Percentiles rank a stretch among this genome's conserved stretches.
These are phyloP conservation scores for Scenedesmus sp. DNA, from an alignment of 163 green algal genomes.

Conservation along the genomic window DNA sequence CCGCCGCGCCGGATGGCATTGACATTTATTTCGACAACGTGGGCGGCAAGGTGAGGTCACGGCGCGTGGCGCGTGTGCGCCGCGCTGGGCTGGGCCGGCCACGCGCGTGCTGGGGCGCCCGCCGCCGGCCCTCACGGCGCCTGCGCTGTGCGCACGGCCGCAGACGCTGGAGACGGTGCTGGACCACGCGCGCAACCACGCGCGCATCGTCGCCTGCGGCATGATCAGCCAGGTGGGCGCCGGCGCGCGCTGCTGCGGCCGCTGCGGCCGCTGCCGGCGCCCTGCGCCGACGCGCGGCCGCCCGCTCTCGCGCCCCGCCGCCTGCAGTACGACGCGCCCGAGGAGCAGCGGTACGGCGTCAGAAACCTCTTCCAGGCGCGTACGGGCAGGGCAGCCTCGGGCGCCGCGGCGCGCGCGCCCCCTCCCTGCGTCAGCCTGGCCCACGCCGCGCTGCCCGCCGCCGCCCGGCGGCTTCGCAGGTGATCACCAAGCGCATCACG, in stretches of 20 bases:
- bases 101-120: too few relatives aligned
- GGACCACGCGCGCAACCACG: neutral
- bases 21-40: constrained; percentile 32
- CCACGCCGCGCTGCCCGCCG: too few relatives aligned
- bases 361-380: constrained; percentile 51
- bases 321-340: constrained; percentile 42
- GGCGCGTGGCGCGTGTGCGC: too few relatives aligned
- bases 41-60: too few relatives aligned
- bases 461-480: too few relatives aligned
- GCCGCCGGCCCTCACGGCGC: too few relatives aligned
- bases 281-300: too few relatives aligned
- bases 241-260: neutral
- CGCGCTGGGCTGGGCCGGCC: too few relatives aligned
- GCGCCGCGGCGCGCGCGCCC: too few relatives aligned
- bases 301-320: neutral
- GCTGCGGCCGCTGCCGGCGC: too few relatives aligned
- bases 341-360: constrained; percentile 47
- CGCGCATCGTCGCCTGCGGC: constrained; percentile 45
- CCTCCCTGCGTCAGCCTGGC: too few relatives aligned
- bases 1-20: constrained; percentile 31
- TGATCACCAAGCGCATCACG: constrained; percentile 39
- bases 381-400: too few relatives aligned
- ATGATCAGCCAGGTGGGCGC: constrained; percentile 40
- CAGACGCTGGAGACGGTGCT: constrained; percentile 17
- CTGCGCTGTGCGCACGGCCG: neutral